phyloP scores from a whole-genome alignment of 371 early-diverging fungal genomes.

The Lichtheimia corymbifera region DNA sequence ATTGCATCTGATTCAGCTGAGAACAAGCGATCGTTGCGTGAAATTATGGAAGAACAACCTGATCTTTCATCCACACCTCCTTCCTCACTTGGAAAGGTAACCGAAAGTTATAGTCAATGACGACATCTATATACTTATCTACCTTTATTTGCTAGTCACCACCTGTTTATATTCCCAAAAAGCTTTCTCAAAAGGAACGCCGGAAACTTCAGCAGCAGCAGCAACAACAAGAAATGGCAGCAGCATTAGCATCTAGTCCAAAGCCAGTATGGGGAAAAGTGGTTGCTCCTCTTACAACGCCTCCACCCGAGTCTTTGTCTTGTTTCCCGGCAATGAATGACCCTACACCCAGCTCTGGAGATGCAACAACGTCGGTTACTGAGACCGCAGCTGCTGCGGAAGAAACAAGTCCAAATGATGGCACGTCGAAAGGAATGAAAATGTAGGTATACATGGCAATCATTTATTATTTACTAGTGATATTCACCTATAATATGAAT shows the following conservation, averaged over 20 bases:
- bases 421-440: constrained; percentile 32
- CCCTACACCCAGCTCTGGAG: neutral
- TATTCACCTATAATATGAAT: neutral
- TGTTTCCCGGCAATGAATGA: neutral
- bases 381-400: too few species aligned
- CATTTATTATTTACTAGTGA: neutral
- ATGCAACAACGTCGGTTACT: neutral
- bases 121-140: too few species aligned
- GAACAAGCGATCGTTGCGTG: constrained; percentile 30
- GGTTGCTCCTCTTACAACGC: neutral
- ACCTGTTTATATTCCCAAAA: constrained; percentile 26
- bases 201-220: constrained; percentile 35
- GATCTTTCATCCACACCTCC: constrained; percentile 7
- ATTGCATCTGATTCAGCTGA: neutral
- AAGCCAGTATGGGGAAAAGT: constrained; percentile 50
- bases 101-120: neutral
- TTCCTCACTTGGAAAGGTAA: constrained; percentile 10
- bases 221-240: constrained; percentile 24
- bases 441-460: constrained; percentile 25
- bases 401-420: neutral
- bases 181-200: constrained; percentile 50
- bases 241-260: constrained; percentile 13
- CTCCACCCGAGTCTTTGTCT: neutral
- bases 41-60: constrained; percentile 33
- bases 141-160: neutral